These are phyloP conservation scores for Metschnikowia reukaufii DNA, from an alignment of 805 yeast genomes.

Conservation along the genomic window DNA sequence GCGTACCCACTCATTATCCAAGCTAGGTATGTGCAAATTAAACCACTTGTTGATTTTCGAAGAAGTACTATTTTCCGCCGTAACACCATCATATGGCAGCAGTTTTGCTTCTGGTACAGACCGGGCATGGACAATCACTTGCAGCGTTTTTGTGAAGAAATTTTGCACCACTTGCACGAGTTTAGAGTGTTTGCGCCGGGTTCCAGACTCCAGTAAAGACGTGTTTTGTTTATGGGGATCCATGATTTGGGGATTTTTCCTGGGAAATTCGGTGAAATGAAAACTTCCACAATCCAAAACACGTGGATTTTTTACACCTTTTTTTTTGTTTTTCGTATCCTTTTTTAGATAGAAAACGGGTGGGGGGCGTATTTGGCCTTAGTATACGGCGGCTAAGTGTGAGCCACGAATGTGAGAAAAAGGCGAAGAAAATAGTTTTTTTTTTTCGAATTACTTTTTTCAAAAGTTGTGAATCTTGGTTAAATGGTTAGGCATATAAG, in stretches of 20 bases:
- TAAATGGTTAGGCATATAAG: too few species aligned
- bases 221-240: slow-evolving; percentile 1
- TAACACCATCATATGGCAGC: slow-evolving; percentile 12
- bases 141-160: slow-evolving; percentile 64
- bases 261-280: too few species aligned
- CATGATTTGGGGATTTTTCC: neutral
- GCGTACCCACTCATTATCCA: slow-evolving; percentile 30
- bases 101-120: slow-evolving; percentile 21
- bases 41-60: slow-evolving; percentile 60
- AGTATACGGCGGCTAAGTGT: too few species aligned
- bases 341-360: too few species aligned
- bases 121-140: slow-evolving; percentile 53
- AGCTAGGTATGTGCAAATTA: slow-evolving; percentile 47
- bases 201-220: slow-evolving; percentile 2
- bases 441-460: too few species aligned
- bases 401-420: too few species aligned
- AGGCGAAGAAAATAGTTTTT: neutral
- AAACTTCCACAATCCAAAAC: too few species aligned
- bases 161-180: slow-evolving; percentile 50
- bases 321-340: too few species aligned
- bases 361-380: too few species aligned
- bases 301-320: too few species aligned
- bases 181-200: slow-evolving; percentile 31
- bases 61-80: slow-evolving; percentile 10
- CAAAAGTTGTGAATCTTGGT: too few species aligned